Conservation (phyloP, 441 rosid species). For the Populus hybrid region DNA sequence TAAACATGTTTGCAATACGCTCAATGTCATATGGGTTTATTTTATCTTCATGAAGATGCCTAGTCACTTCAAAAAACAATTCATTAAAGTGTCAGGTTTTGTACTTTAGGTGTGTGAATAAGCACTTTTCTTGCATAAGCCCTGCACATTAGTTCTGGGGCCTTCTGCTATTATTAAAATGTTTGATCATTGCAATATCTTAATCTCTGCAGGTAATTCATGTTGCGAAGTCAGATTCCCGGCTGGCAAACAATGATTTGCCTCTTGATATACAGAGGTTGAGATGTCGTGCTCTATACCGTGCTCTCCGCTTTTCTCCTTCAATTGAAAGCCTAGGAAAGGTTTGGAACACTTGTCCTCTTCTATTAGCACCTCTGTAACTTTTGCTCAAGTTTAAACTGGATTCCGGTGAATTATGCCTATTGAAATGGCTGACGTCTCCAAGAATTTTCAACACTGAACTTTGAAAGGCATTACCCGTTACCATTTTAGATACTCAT, state of each 20-base stretch:
- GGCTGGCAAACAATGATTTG: slow-evolving; percentile 87
- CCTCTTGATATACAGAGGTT: slow-evolving; percentile 82
- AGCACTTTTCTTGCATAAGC: background rate
- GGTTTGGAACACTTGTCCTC: slow-evolving; percentile 47
- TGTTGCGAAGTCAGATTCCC: slow-evolving; percentile 93
- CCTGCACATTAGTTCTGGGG: background rate
- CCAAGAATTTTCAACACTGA: background rate
- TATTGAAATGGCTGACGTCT: background rate
- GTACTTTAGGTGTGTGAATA: background rate
- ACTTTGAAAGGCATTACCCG: background rate
- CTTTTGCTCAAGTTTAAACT: slow-evolving; percentile 1
- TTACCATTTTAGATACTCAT: background rate
- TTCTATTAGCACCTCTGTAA: slow-evolving; percentile 13
- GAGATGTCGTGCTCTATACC: slow-evolving; percentile 85
- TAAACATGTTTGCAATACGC: background rate
- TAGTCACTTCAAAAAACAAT: background rate
- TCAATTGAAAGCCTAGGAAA: slow-evolving; percentile 78
- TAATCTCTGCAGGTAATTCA: slow-evolving; percentile 63
- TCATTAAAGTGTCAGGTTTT: too few relatives aligned
- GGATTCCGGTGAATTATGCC: background rate
- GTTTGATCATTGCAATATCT: slow-evolving; percentile 11
- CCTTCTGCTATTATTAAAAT: background rate
- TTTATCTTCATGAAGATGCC: background rate
- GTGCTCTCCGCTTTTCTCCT: slow-evolving; percentile 72
- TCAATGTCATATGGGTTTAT: background rate